Evolutionary conservation across 2,329 filamentous ascomycete species (phyloP).

Genomic region (Tolypocladium amazonense): DNA sequence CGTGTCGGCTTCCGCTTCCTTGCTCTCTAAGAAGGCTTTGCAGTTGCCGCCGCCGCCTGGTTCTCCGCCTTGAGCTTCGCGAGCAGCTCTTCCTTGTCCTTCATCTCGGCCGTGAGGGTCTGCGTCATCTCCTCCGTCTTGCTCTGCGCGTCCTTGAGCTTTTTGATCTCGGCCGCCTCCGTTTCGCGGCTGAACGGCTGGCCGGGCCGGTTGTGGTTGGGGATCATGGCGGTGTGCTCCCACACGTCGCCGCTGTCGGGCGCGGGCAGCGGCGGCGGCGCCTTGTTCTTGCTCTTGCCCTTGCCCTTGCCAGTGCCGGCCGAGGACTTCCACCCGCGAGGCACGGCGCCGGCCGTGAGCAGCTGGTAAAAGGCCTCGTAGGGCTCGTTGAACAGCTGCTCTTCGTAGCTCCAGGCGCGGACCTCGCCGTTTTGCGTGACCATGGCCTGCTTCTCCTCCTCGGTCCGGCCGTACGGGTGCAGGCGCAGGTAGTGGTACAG

Average conservation of each 20-base stretch:
- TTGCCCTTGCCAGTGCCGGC: constrained; percentile 30
- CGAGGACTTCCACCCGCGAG: constrained; percentile 29
- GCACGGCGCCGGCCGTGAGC: constrained; percentile 62
- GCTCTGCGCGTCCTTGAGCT: constrained; percentile 51
- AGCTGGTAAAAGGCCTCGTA: constrained; percentile 86
- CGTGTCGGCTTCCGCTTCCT: constrained; percentile 4
- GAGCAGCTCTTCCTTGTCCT: constrained; percentile 53
- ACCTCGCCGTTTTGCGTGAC: constrained; percentile 52
- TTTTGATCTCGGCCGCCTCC: constrained; percentile 52
- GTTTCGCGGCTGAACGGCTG: constrained; percentile 66
- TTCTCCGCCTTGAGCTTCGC: constrained; percentile 50
- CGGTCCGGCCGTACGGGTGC: constrained; percentile 78
- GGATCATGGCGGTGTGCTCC: constrained; percentile 66
- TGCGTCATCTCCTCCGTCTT: constrained; percentile 51
- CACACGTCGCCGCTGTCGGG: constrained; percentile 40
- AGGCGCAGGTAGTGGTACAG: constrained; percentile 86
- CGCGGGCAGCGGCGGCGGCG: constrained; percentile 25
- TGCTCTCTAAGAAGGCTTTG: constrained; percentile 17
- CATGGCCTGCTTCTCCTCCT: constrained; percentile 57
- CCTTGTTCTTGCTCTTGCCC: constrained; percentile 33
- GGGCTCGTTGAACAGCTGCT: constrained; percentile 95
- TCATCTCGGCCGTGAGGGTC: constrained; percentile 49
- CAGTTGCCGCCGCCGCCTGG: constrained; percentile 32
- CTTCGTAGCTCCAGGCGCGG: constrained; percentile 75
- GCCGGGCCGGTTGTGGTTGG: constrained; percentile 51